A percentile compares a stretch with the other conserved stretches of the same genome.
Evolutionary conservation across 2,329 filamentous ascomycete genomes (phyloP).

Genomic region (Alternaria rosae): DNA sequence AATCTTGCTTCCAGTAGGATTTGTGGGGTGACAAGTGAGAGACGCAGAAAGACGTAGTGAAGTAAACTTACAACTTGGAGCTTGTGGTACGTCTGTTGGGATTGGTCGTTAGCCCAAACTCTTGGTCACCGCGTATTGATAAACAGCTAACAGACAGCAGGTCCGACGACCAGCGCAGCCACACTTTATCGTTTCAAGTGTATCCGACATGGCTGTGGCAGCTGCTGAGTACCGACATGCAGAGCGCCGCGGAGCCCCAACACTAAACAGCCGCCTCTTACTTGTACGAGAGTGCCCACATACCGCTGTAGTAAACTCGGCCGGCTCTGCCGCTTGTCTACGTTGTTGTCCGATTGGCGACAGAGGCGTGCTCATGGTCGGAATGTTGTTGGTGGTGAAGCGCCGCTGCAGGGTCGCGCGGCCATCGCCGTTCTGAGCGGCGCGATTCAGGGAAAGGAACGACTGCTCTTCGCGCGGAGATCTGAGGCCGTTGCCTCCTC

Average conservation of each 20-base stretch:
- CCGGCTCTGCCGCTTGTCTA: slow-evolving; percentile 61
- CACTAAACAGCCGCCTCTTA: slow-evolving; percentile 4
- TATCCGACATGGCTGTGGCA: not conserved
- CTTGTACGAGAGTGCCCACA: slow-evolving; percentile 33
- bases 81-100: slow-evolving; percentile 69
- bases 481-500: slow-evolving; percentile 76
- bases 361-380: slow-evolving; percentile 76
- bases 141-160: slow-evolving; percentile 4
- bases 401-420: slow-evolving; percentile 83
- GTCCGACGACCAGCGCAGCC: not conserved
- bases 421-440: slow-evolving; percentile 66
- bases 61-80: slow-evolving; percentile 74
- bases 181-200: not conserved
- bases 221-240: slow-evolving; percentile 1
- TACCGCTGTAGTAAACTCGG: slow-evolving; percentile 63
- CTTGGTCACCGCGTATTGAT: slow-evolving; percentile 27
- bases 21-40: slow-evolving; percentile 14
- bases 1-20: slow-evolving; percentile 19
- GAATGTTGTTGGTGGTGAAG: slow-evolving; percentile 89
- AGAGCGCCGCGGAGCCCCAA: slow-evolving; percentile 3
- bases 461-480: slow-evolving; percentile 78
- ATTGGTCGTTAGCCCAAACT: slow-evolving; percentile 37
- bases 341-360: slow-evolving; percentile 64
- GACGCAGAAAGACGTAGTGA: slow-evolving; percentile 30
- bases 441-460: slow-evolving; percentile 74